phyloP scores from a whole-genome alignment of 176 grass and related monocot genomes.

The Hsuehochloa calcarea region DNA sequence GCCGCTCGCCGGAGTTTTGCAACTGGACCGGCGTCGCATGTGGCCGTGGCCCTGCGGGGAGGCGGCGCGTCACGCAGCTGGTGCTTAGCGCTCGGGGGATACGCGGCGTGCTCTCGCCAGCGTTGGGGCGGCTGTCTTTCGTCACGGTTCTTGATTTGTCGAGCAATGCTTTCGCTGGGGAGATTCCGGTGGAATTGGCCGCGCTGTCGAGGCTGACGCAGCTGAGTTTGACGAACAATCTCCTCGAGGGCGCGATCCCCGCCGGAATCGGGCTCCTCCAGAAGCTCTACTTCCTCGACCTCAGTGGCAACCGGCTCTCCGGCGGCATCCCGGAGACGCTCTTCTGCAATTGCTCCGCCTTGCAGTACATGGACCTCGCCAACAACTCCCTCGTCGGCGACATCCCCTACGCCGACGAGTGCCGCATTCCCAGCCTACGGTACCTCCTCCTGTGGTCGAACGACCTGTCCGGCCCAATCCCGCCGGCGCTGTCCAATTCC shows the following conservation, averaged over 20 bases:
- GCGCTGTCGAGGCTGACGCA: slow-evolving; percentile 47
- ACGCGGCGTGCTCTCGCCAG: slow-evolving; percentile 49
- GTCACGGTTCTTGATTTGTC: slow-evolving; percentile 61
- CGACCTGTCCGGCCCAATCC: slow-evolving; percentile 55
- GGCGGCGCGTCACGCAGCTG: slow-evolving; percentile 42
- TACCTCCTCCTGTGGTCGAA: slow-evolving; percentile 81
- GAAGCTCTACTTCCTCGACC: slow-evolving; percentile 53
- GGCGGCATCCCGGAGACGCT: slow-evolving; percentile 45
- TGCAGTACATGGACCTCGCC: slow-evolving; percentile 72
- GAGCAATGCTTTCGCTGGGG: slow-evolving; percentile 44
- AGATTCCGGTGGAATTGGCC: slow-evolving; percentile 50
- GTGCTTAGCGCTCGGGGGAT: slow-evolving; percentile 39
- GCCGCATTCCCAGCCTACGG: slow-evolving; percentile 48
- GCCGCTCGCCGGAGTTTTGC: slow-evolving; percentile 44
- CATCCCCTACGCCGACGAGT: slow-evolving; percentile 53
- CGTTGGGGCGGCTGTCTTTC: slow-evolving; percentile 40
- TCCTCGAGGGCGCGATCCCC: slow-evolving; percentile 54
- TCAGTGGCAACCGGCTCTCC: slow-evolving; percentile 53
- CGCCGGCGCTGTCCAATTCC: slow-evolving; percentile 57
- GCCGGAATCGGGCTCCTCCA: slow-evolving; percentile 53
- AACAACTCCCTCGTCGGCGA: slow-evolving; percentile 74
- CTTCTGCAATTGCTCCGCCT: slow-evolving; percentile 73
- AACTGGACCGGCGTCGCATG: slow-evolving; percentile 74
- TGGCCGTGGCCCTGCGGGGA: not conserved
- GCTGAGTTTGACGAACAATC: slow-evolving; percentile 59